Evolutionary conservation across 2,329 filamentous ascomycete species (phyloP).

Genomic region (Chalaropsis ovoidea): DNA sequence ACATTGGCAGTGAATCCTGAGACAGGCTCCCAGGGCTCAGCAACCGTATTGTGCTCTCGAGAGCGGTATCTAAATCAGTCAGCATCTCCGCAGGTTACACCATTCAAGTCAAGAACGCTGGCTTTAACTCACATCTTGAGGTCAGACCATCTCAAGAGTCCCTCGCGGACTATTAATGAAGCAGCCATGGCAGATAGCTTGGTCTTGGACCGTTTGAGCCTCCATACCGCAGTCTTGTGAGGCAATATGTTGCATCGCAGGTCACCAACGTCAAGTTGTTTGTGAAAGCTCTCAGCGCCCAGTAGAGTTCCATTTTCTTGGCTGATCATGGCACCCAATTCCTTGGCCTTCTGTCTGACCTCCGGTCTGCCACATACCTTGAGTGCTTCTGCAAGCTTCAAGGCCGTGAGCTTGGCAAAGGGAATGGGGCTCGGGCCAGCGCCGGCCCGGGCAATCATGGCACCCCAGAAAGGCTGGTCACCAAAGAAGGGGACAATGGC

Average conservation of each 20-base stretch:
- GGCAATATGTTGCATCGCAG: conserved; percentile 61
- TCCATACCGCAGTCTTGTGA: conserved; percentile 62
- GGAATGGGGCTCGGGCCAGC: conserved; percentile 63
- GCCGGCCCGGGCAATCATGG: conserved; percentile 61
- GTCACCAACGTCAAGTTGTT: conserved; percentile 55
- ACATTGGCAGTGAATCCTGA: conserved; percentile 67
- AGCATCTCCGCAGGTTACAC: conserved; percentile 36
- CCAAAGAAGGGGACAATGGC: conserved; percentile 81
- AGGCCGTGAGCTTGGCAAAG: conserved; percentile 55
- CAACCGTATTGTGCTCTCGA: conserved; percentile 64
- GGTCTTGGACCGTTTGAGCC: conserved; percentile 52
- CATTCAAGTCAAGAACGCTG: background rate
- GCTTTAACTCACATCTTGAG: conserved; percentile 47
- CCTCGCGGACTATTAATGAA: conserved; percentile 54
- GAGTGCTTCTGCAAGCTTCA: conserved; percentile 57
- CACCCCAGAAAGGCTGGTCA: conserved; percentile 74
- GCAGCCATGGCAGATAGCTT: conserved; percentile 64
- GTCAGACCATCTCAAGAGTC: conserved; percentile 56
- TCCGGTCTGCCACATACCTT: conserved; percentile 48
- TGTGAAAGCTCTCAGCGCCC: conserved; percentile 59
- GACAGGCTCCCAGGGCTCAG: conserved; percentile 69
- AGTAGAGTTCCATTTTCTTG: conserved; percentile 54
- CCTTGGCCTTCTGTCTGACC: conserved; percentile 45
- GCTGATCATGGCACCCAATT: conserved; percentile 54
- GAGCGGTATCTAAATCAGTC: conserved; percentile 33